Evolutionary conservation across 2,329 filamentous ascomycete genomes (phyloP), one percentile per base, ranked within the genome.

Genomic region (Exophiala sp.): DNA sequence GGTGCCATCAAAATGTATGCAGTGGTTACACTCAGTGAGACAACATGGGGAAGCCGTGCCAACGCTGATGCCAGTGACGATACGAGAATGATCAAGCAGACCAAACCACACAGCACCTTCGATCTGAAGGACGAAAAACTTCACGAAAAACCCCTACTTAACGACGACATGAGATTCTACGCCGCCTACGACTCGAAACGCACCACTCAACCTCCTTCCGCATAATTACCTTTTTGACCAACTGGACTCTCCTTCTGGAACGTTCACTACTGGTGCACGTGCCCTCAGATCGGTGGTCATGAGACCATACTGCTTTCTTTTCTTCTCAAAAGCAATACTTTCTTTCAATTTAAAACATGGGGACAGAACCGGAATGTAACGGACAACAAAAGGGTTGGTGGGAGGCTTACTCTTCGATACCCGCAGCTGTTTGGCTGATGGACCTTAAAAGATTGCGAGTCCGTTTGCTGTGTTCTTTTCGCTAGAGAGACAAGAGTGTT

Each of bases 11-110:
- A 96, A 78, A 78, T 95, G 59, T 92, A 92, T 67, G 91, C 92
- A 38, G 79, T 91, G 58, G 78, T 87, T 62, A 96, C 91, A 54
- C 82, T 91, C 63, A 86, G 87, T 67, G 86, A 88, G 91, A 96
- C 91, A 41, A 92, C 91, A 48, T 96, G 91, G 91, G 91, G 91
- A 67, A 96, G 90, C 73, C 87, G 91, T 72, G 89, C 90, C 65
- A 91, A 94, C 65, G 91, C 90, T 67, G 91, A 96, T 72, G 81
- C 87, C 63, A 88, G 95, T 71, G 87, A 95, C 71, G 81, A 80
- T 60, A 79, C 84, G 63, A 85, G 87, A 66, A 84, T 89, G 76
- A 81, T 65, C 42, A 60, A 52, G 41, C 60, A 62, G 48, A 55
- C 50, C 35, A 57, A 52, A 41, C 20, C 47, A 12, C 51, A 52